phyloP scores from a whole-genome alignment of 176 grass and related monocot species.

The Eleusine coracana region DNA sequence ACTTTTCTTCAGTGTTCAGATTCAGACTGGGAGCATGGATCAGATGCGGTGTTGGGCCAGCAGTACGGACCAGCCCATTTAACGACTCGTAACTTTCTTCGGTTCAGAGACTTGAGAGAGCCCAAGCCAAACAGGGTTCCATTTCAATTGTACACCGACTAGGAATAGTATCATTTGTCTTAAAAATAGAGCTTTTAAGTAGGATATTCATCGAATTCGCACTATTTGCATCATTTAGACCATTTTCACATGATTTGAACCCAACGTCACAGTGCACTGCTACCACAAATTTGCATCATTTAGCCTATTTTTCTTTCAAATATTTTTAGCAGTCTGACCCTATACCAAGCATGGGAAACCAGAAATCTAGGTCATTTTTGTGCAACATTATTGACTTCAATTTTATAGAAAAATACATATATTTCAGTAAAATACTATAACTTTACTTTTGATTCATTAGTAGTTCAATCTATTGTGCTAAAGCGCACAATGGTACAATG shows the following conservation, averaged over 20 bases:
- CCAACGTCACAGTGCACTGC: not conserved
- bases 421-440: not conserved
- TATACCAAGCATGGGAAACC: not conserved
- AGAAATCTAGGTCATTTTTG: not conserved
- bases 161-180: not conserved
- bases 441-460: constrained; percentile 6
- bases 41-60: not conserved
- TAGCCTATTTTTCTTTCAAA: not conserved
- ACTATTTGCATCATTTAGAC: not conserved
- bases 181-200: not conserved
- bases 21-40: not conserved
- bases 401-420: not conserved
- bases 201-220: not conserved
- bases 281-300: not conserved
- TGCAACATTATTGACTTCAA: not conserved
- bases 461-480: not conserved
- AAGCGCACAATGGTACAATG: not conserved
- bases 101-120: not conserved
- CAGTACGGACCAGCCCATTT: not conserved
- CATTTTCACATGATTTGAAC: not conserved
- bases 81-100: not conserved
- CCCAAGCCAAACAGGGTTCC: too few species aligned
- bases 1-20: constrained; percentile 15
- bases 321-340: not conserved
- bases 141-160: not conserved